Base-by-base conservation (phyloP, 106 monocot species). In the Iris macrosiphon region DNA sequence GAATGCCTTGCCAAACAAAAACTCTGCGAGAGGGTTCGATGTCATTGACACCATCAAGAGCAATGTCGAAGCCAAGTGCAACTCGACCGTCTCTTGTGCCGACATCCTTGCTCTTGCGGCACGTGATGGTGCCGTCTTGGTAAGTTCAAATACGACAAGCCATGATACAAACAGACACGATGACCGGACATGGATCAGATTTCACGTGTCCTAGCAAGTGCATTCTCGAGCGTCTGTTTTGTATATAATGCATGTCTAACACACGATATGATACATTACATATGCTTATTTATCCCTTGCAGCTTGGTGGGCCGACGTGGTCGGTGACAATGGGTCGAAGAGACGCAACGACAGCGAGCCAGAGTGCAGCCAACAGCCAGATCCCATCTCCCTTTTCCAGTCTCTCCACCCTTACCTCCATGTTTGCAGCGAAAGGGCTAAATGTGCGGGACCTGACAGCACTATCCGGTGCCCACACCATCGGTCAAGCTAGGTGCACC, bases 101-200 rank as follows among this genome's bases (percentile, higher is more conserved):
- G 92, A 92, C 60, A 71, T 92, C 59, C 69, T 92, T 4, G 86
- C 92, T 52, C 51, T 83, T 4, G 78, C 83, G 19, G 49, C 83
- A 32, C 68, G 70, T 24, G 56, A 7, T 13, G 37, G 37, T 24
- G 56, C 39, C 8, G 37, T 39, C 6, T 3, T 2, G 55, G 55
- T 55, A n/a, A n/a, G n/a, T n/a, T n/a, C 26, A 24, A 23, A 49
- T n/a, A n/a, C n/a, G n/a, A n/a, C n/a, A n/a, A n/a, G n/a, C n/a
- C n/a, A n/a, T n/a, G n/a, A n/a, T n/a, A n/a, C n/a, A n/a, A n/a
- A n/a, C n/a, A n/a, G n/a, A n/a, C n/a, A n/a, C n/a, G n/a, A n/a
- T n/a, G n/a, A n/a, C n/a, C n/a, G n/a, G n/a, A n/a, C n/a, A n/a
- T n/a, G n/a, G n/a, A n/a, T n/a, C n/a, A n/a, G n/a, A n/a, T n/a